These are phyloP conservation scores for Avena atlantica DNA, from an alignment of 176 grass and related monocot genomes.

Conservation along the genomic window DNA sequence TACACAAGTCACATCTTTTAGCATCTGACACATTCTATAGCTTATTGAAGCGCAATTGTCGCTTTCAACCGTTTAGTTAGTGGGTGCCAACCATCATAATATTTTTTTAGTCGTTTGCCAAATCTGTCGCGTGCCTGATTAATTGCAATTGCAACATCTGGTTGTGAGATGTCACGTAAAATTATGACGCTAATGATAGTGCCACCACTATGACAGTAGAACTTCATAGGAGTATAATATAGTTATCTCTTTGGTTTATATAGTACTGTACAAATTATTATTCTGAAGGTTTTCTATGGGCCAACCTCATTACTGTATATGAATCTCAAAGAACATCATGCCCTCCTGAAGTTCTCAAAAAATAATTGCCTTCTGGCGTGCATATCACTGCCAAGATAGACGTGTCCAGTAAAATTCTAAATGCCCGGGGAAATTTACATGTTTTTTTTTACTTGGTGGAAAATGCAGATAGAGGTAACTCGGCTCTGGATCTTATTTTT, in stretches of 20 bases:
- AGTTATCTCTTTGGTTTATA: background rate
- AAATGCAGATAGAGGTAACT: background rate
- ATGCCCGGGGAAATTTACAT: background rate
- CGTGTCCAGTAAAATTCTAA: background rate
- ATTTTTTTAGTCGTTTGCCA: background rate
- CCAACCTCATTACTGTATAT: background rate
- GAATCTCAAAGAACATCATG: background rate
- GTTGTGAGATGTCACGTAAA: background rate
- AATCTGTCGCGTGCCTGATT: background rate
- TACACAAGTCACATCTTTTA: background rate
- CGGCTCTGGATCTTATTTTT: background rate
- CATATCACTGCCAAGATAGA: background rate
- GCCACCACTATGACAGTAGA: background rate
- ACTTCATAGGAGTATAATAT: background rate
- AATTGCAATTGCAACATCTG: background rate
- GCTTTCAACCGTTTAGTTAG: background rate
- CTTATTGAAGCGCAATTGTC: background rate
- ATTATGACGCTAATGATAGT: background rate
- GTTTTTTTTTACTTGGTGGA: background rate
- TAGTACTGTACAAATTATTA: background rate
- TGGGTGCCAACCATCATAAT: background rate
- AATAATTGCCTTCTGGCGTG: background rate
- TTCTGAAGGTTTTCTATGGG: background rate
- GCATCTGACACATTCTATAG: background rate
- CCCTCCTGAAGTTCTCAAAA: background rate